Evolutionary conservation across 768 basidiomycete genomes (phyloP).

Genomic region (Russula olivacea): DNA sequence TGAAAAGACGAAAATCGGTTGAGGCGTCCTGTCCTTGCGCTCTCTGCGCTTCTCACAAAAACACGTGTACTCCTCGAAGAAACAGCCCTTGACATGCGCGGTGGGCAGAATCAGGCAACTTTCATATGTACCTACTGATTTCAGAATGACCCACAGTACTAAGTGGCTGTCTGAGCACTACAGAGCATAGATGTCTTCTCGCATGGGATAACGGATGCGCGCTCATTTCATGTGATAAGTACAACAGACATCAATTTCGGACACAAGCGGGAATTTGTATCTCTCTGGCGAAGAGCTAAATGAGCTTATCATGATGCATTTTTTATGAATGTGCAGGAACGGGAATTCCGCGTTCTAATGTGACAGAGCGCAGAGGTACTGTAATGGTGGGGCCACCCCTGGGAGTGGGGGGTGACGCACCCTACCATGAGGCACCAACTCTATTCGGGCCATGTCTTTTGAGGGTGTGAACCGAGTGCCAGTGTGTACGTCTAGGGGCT

Average conservation of each 20-base stretch:
- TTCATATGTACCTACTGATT: slow-evolving; percentile 1
- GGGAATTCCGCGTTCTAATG: neutral
- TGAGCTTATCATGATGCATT: slow-evolving; percentile 6
- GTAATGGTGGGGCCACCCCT: neutral
- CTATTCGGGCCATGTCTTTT: neutral
- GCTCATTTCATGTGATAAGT: slow-evolving; percentile 19
- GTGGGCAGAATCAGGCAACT: slow-evolving; percentile 1
- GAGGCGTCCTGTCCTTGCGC: neutral
- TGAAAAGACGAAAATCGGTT: neutral
- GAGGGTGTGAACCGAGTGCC: neutral
- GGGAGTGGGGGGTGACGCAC: slow-evolving; percentile 15
- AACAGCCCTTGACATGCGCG: slow-evolving; percentile 2
- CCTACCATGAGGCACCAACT: slow-evolving; percentile 10
- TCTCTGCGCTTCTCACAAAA: slow-evolving; percentile 15
- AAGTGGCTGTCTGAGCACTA: neutral
- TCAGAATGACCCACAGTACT: slow-evolving; percentile 1
- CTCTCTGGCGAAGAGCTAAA: neutral
- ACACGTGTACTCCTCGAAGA: slow-evolving; percentile 19
- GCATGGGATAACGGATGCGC: slow-evolving; percentile 1
- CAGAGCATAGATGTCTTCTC: neutral
- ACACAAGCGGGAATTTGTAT: neutral
- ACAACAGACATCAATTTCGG: neutral
- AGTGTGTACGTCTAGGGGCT: neutral
- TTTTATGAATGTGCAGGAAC: neutral
- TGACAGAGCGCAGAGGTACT: neutral